Percentiles rank a stretch among this genome's conserved stretches.
phyloP scores from a whole-genome alignment of 2,329 filamentous ascomycete genomes.

The Phialophora macrospora region DNA sequence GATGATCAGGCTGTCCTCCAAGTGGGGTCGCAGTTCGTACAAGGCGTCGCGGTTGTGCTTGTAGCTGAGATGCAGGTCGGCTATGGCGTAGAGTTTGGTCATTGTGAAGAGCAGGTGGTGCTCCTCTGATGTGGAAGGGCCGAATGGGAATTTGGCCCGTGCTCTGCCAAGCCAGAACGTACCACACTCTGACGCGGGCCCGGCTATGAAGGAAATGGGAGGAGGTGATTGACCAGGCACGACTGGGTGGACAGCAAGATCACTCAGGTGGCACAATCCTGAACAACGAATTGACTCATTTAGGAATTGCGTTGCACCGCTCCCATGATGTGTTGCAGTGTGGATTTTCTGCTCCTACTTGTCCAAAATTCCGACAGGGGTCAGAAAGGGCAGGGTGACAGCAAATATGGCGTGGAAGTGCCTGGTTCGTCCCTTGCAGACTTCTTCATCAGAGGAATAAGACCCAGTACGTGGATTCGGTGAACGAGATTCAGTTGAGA shows the following conservation, averaged over 20 bases:
- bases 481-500: neutral
- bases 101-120: neutral
- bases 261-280: neutral
- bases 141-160: neutral
- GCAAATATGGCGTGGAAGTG: neutral
- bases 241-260: neutral
- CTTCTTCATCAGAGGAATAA: neutral
- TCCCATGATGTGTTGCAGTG: neutral
- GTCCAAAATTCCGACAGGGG: neutral
- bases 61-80: conserved; percentile 38
- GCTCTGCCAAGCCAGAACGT: neutral
- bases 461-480: conserved; percentile 12
- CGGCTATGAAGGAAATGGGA: neutral
- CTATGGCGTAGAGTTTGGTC: conserved; percentile 39
- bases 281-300: neutral
- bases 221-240: neutral
- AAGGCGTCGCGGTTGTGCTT: conserved; percentile 39
- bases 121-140: neutral
- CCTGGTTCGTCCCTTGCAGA: neutral
- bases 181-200: neutral
- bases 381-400: neutral
- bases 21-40: conserved; percentile 32
- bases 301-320: neutral
- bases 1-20: conserved; percentile 38
- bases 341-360: neutral